Conservation (phyloP, 768 basidiomycete species). For the Pisolithus sp. region DNA sequence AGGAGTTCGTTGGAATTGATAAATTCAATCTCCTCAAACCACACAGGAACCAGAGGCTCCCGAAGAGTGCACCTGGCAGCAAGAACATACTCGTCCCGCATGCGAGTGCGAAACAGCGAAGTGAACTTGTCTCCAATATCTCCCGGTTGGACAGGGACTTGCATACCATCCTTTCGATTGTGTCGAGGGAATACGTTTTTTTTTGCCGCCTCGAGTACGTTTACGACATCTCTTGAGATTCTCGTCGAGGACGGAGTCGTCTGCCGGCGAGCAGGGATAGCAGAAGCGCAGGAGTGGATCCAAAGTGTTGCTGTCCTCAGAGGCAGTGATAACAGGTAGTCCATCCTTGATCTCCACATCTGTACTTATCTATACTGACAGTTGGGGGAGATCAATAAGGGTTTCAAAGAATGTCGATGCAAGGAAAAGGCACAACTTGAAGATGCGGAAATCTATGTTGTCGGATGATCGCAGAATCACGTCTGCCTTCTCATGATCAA, state of each 20-base stretch:
- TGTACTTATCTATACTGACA: not conserved
- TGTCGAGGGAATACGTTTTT: constrained; percentile 13
- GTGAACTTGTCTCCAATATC: constrained; percentile 14
- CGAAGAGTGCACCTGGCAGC: constrained; percentile 25
- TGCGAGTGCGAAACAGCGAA: constrained; percentile 25
- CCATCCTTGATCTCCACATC: constrained; percentile 11
- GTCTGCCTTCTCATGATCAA: constrained; percentile 16
- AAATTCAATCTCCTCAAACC: constrained; percentile 22
- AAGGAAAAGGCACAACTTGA: constrained; percentile 27
- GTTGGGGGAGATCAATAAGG: constrained; percentile 26
- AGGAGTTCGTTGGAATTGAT: constrained; percentile 23
- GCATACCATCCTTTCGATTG: constrained; percentile 13
- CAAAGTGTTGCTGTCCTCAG: too few species aligned
- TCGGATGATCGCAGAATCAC: constrained; percentile 22
- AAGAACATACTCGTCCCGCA: constrained; percentile 17
- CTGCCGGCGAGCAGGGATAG: constrained; percentile 3
- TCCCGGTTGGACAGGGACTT: constrained; percentile 14
- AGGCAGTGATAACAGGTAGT: constrained; percentile 13
- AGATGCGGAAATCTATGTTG: constrained; percentile 25
- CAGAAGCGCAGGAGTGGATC: too few species aligned
- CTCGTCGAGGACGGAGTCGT: constrained; percentile 13
- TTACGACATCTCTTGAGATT: constrained; percentile 2
- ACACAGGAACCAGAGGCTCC: constrained; percentile 16
- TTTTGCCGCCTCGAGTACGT: constrained; percentile 9
- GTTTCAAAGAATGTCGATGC: constrained; percentile 29